Base-by-base conservation (phyloP, 2,329 filamentous ascomycete genomes). In the Beauveria scarabaeidicola region DNA sequence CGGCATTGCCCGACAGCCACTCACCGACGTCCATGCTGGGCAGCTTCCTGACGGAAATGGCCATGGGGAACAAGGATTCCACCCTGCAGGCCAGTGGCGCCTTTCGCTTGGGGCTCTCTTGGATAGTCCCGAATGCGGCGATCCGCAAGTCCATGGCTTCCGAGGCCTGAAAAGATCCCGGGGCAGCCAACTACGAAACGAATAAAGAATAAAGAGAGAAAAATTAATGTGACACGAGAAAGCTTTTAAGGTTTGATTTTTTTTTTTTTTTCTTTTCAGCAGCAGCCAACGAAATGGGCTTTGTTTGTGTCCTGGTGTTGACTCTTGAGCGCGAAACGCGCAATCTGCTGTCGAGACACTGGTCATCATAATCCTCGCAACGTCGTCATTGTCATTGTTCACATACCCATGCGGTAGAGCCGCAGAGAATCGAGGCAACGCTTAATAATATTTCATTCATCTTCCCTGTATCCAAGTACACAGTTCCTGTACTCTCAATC, bases 21-120 rank as follows among this genome's bases (percentile, higher is more conserved):
- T 76, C 75, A 51, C 78, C 79, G 5, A 81, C 79, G 1, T 67
- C 69, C 44, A 66, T 69, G 1, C 67, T 81, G 27, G 79, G 79
- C 1, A 61, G 64, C 13, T 78, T 79, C 32, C 54, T 81, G 61
- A 70, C 74, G 0, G 72, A 76, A 62, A 69, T 78, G 71, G 78
- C 78, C 0, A 74, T 77, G 72, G 78, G 78, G 0, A 68, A 64
- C 62, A 70, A 69, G 51, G 69, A 71, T 13, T 58, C 50, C 19
- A 56, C 60, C 43, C 32, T 69, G 60, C 58, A 64, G 58, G 62
- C 62, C 15, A 61, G 36, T 36, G 72, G 71, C 0, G 64, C 75
- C 0, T 68, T 72, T 48, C 67, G 62, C 59, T 48, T 77, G 27
- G 73, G 74, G 1, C 65, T 68, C 6, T 69, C 72, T n/a, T 67